Conservation (phyloP, 305 asterid genomes). For the Plantago lanceolata region DNA sequence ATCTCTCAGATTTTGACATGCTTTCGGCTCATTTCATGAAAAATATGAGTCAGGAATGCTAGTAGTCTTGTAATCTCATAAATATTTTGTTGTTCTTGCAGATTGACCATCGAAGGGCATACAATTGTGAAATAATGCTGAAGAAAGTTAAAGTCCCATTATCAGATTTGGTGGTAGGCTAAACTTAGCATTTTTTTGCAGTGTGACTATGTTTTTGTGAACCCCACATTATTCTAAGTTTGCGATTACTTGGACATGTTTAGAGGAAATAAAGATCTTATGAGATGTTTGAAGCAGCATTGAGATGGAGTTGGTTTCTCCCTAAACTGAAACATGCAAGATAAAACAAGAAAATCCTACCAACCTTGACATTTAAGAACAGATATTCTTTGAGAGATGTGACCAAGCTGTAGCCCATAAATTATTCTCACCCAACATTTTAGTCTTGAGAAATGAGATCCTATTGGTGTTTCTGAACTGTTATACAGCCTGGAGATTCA, state of each 20-base stretch:
- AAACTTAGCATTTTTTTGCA: slow-evolving; percentile 8
- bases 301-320: neutral
- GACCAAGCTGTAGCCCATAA: neutral
- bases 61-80: slow-evolving; percentile 17
- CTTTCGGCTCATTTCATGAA: slow-evolving; percentile 16
- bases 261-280: neutral
- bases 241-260: neutral
- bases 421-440: neutral
- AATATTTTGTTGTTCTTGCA: slow-evolving; percentile 31
- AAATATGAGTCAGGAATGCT: slow-evolving; percentile 6
- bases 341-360: neutral
- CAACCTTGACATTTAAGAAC: too few relatives aligned
- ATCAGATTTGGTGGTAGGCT: slow-evolving; percentile 71
- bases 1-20: neutral
- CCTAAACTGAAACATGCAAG: neutral
- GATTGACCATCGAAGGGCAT: slow-evolving; percentile 84
- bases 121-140: slow-evolving; percentile 92
- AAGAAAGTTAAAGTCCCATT: slow-evolving; percentile 85
- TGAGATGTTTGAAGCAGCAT: neutral
- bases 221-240: neutral
- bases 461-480: too few relatives aligned
- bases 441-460: too few relatives aligned
- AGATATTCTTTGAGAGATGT: neutral
- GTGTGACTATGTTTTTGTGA: neutral
- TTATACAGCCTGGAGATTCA: too few relatives aligned